These are phyloP conservation scores for Bidens hawaiensis DNA, from an alignment of 140 eudicot species.

Conservation along the genomic window DNA sequence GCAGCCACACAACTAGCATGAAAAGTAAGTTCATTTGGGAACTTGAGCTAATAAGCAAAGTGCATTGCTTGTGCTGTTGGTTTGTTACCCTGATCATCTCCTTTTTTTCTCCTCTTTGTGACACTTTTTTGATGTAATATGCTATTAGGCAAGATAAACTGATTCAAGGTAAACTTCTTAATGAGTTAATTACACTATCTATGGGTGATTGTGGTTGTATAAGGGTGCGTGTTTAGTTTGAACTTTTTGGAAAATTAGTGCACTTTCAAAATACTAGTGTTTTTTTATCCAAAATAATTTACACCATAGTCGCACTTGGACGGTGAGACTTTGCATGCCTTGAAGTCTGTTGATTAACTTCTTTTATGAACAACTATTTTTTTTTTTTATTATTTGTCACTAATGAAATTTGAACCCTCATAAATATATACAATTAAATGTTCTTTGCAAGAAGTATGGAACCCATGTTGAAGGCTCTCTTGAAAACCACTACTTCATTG, in stretches of 20 bases:
- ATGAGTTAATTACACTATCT: too few relatives aligned
- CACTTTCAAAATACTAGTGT: neutral
- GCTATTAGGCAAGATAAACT: too few relatives aligned
- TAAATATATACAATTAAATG: too few relatives aligned
- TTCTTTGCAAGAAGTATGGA: neutral
- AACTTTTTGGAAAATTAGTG: too few relatives aligned
- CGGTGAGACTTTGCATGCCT: too few relatives aligned
- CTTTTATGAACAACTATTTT: too few relatives aligned
- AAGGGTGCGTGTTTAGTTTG: too few relatives aligned
- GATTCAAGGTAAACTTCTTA: too few relatives aligned
- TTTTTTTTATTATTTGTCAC: too few relatives aligned
- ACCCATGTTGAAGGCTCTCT: neutral
- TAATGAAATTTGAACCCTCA: too few relatives aligned
- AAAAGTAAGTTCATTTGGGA: neutral
- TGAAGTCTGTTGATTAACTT: neutral
- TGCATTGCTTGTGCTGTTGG: neutral
- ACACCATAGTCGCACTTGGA: neutral
- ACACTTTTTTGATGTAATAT: neutral
- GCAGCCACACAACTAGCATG: slow-evolving; percentile 9
- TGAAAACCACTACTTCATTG: neutral
- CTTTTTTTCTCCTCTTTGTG: neutral
- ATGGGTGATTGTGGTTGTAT: too few relatives aligned
- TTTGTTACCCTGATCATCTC: neutral
- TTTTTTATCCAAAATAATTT: neutral
- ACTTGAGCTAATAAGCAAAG: slow-evolving; percentile 5